Evolutionary conservation across 805 yeast species (phyloP), one percentile per base, ranked within the genome.

Genomic region (Teunomyces panamensis): DNA sequence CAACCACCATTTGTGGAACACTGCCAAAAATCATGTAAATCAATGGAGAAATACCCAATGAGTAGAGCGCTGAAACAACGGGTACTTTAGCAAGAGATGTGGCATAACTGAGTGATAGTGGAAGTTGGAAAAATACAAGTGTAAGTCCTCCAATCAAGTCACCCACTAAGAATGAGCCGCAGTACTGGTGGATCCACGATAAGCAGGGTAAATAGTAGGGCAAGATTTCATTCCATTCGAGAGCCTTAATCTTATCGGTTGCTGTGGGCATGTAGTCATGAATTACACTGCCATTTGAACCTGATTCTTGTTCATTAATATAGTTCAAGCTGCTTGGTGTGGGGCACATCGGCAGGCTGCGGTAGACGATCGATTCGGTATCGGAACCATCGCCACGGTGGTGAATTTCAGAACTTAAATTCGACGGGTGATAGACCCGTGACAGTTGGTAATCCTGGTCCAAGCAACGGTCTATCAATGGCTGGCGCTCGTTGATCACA

Each of bases 41-140:
- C 47, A 73, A 53, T 0, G 78, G 77, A 3, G 75, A 56, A 6
- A 73, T 52, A 1, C 69, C 76, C 36, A 73, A 55, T 0, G 76
- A 69, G 37, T 63, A 58, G 13, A 73, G 56, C 0, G 76, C 78
- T 41, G 70, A 66, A 7, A 68, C 52, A 2, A 71, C 69, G 0
- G 78, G 77, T 1, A 71, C 75, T 47, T 73, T 70, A 3, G 77
- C 78, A 46, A 73, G 59, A 0, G 76, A 63, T 2, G 69, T 64
- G 10, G 77, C 68, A 49, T 71, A 73, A 2, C 76, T 71, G 14
- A 73, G 51, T 5, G 90, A 85, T 46, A 92, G 71, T 1, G 99
- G 98, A 43, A 92, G 81, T 63, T 91, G 97, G 66, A 90, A 92
- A 4, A 94, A 85, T 0, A 96, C 97, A 30, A 91, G 65, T 0